Evolutionary conservation across 2,329 filamentous ascomycete species (phyloP).

Genomic region (Gnomoniopsis smithogilvyi): DNA sequence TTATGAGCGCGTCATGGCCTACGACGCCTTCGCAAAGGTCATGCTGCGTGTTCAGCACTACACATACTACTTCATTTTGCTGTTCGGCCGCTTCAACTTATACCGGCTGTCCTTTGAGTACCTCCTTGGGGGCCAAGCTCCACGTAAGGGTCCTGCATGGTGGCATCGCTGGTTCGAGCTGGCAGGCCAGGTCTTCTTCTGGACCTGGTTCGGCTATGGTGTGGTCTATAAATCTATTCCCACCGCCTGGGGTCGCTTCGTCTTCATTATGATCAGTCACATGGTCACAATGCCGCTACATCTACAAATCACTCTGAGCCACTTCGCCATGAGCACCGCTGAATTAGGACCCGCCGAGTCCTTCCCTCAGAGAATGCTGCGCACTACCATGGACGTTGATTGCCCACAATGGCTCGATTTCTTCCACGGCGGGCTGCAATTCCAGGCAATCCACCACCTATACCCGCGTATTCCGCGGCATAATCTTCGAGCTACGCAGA

Average conservation of each 20-base stretch:
- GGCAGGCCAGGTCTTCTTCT: constrained; percentile 74
- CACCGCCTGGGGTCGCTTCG: constrained; percentile 63
- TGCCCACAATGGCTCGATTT: constrained; percentile 87
- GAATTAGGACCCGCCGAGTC: constrained; percentile 82
- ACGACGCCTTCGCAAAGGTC: constrained; percentile 70
- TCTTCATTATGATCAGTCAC: constrained; percentile 78
- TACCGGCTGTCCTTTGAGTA: constrained; percentile 80
- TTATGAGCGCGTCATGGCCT: constrained; percentile 77
- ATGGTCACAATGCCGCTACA: constrained; percentile 79
- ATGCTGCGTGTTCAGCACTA: constrained; percentile 74
- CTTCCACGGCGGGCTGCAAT: constrained; percentile 84
- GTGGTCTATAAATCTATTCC: constrained; percentile 72
- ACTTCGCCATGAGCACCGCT: constrained; percentile 90
- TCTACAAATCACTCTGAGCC: constrained; percentile 85
- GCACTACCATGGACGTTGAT: constrained; percentile 92
- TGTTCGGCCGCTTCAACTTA: constrained; percentile 82
- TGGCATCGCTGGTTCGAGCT: constrained; percentile 85
- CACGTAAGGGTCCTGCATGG: constrained; percentile 71
- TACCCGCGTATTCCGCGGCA: constrained; percentile 82
- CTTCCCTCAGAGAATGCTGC: constrained; percentile 85
- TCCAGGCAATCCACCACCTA: constrained; percentile 84
- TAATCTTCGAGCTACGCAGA: constrained; percentile 73
- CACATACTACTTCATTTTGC: constrained; percentile 78
- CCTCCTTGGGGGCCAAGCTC: constrained; percentile 66
- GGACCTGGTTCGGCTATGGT: constrained; percentile 83